Conservation (phyloP, 2,329 filamentous ascomycete genomes). For the Diaporthe citri region DNA sequence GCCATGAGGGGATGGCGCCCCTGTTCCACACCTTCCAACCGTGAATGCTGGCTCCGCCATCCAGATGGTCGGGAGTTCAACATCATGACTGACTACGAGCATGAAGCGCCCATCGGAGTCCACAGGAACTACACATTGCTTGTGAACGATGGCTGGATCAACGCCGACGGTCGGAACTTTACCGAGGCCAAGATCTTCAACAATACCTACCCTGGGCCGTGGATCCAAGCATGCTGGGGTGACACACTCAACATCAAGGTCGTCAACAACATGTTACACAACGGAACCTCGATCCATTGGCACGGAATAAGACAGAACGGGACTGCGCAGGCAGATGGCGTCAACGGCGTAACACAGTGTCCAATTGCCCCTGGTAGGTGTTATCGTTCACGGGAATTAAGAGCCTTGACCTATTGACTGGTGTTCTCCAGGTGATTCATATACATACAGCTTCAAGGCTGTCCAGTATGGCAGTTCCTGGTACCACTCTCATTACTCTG, state of each 20-base stretch:
- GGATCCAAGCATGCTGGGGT: slow-evolving; percentile 71
- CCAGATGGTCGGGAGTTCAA: slow-evolving; percentile 29
- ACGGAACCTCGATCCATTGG: slow-evolving; percentile 74
- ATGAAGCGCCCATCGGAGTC: slow-evolving; percentile 4
- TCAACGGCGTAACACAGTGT: slow-evolving; percentile 71
- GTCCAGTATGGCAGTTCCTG: slow-evolving; percentile 52
- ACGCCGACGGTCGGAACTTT: slow-evolving; percentile 29
- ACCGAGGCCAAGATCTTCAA: slow-evolving; percentile 55
- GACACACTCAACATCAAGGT: slow-evolving; percentile 73
- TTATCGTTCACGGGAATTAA: too few species aligned
- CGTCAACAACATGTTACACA: slow-evolving; percentile 68
- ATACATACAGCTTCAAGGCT: slow-evolving; percentile 73
- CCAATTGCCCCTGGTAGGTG: slow-evolving; percentile 64
- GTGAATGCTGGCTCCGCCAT: slow-evolving; percentile 31
- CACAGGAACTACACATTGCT: slow-evolving; percentile 24
- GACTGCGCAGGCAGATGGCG: slow-evolving; percentile 75
- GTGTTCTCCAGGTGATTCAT: slow-evolving; percentile 53
- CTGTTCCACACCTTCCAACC: slow-evolving; percentile 28
- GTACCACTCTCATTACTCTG: slow-evolving; percentile 60
- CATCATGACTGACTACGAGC: slow-evolving; percentile 31
- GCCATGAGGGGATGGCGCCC: slow-evolving; percentile 29
- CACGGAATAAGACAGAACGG: slow-evolving; percentile 76
- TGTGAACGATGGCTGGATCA: slow-evolving; percentile 27
- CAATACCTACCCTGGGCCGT: slow-evolving; percentile 70
- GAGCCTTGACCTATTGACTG: not conserved